Conservation (phyloP, 2,329 filamentous ascomycete species). For the Ophiostoma australiae region DNA sequence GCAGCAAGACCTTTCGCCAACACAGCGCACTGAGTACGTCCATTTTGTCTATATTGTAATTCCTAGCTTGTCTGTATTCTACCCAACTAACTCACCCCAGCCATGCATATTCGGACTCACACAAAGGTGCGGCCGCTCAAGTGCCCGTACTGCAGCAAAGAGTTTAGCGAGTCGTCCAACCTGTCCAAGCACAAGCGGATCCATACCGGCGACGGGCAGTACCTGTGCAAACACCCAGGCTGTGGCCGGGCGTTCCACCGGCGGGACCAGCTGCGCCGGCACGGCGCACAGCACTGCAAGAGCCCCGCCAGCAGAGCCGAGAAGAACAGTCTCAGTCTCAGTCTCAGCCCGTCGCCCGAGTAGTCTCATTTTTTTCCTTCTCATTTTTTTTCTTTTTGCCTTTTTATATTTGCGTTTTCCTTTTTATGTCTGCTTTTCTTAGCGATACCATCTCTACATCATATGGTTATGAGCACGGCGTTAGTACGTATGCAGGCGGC, state of each 20-base stretch:
- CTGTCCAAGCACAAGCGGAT: conserved; percentile 61
- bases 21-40: conserved; percentile 60
- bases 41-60: too few relatives aligned
- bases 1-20: conserved; percentile 58
- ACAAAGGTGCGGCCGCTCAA: conserved; percentile 59
- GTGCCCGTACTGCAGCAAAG: conserved; percentile 55
- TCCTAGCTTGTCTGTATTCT: background rate
- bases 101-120: conserved; percentile 64
- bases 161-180: conserved; percentile 62
- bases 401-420: background rate
- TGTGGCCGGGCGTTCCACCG: conserved; percentile 57
- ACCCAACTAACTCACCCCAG: conserved; percentile 34
- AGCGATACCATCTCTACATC: background rate
- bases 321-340: conserved; percentile 9
- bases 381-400: background rate
- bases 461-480: background rate
- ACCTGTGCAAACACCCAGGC: conserved; percentile 43
- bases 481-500: background rate
- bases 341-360: background rate
- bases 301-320: background rate
- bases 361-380: background rate
- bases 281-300: conserved; percentile 40
- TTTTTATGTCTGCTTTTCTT: background rate
- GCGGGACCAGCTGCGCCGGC: conserved; percentile 56
- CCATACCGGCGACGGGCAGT: conserved; percentile 50